Evolutionary conservation across 208 protist genomes (phyloP), one percentile per base, ranked within the genome.

Genomic region (Acanthamoeba castellanii): DNA sequence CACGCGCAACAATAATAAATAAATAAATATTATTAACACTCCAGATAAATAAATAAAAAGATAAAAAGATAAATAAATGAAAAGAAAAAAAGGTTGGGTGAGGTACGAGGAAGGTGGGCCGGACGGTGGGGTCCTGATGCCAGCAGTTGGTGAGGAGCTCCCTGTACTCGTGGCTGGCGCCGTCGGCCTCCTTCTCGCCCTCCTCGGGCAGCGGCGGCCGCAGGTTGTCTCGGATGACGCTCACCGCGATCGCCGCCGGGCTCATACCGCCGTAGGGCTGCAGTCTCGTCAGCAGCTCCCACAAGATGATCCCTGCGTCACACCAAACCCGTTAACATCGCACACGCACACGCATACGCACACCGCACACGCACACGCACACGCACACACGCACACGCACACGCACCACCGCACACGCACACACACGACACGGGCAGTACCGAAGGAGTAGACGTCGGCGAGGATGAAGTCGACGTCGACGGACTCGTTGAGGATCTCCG

Each of bases 371-470:
- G 50, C 52, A 57, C 52, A 18, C 52, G 13, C 50, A 13, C 50
- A 55, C 52, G 52, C 52, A 57, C 52, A 18, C 52, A 57, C 52
- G 50, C 50, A 55, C 50, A 13, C 52, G 16, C 52, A 18, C 52
- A 57, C 50, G 50, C 50, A 55, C 50, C 14, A 11, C 11, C 52
- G 52, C 52, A 57, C 6, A 13, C 50, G 13, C 52, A 18, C 52
- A 57, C 25, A 66, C 25, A 61, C 14, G 87, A 89, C 11, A 72
- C 27, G 37, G 2, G 6, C 4, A 34, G 37, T 32, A 91, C 55
- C 61, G 42, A 93, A 78, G 20, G 88, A 93, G 61, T 93, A 93
- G 42, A 93, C 61, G 27, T 93, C 88, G 30, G 88, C 18, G 16
- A 78, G 61, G 32, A 81, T 93, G 42, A 16, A 81, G 45, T 94